Evolutionary conservation across 352 stramenopile genomes (phyloP).

Genomic region (Blastocystis hominis): DNA sequence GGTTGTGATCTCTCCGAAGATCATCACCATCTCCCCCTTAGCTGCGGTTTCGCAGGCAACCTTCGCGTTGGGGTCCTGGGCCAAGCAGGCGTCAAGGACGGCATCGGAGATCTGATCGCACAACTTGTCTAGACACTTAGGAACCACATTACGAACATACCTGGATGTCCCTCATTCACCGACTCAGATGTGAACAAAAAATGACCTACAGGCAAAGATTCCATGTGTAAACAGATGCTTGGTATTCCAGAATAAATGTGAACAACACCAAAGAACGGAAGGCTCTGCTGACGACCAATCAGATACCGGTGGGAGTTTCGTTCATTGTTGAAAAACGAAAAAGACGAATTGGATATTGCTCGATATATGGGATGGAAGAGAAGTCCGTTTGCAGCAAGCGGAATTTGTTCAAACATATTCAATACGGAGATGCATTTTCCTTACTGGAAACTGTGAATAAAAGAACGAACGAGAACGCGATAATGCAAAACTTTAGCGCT

Average conservation of each 20-base stretch:
- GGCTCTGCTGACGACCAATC: constrained; percentile 1
- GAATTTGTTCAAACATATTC: no score
- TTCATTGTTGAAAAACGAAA: no score
- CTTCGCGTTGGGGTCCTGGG: constrained; percentile 90
- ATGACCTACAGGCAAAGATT: constrained; percentile 61
- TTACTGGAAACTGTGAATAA: no score
- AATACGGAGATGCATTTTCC: no score
- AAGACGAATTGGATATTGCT: no score
- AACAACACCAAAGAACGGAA: not conserved
- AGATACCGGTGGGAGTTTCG: not conserved
- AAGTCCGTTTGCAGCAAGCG: no score
- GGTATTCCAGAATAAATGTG: constrained; percentile 59
- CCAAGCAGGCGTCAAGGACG: constrained; percentile 91
- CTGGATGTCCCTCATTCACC: constrained; percentile 97
- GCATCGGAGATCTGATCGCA: constrained; percentile 97
- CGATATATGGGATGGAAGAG: no score
- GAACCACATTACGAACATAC: constrained; percentile 66
- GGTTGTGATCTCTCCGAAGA: constrained; percentile 98
- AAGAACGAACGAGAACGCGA: no score
- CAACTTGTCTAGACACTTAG: constrained; percentile 74
- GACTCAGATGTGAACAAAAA: constrained; percentile 96
- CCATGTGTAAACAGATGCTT: constrained; percentile 59
- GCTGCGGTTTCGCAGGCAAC: constrained; percentile 90
- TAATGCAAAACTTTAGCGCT: no score
- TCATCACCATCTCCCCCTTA: constrained; percentile 99